Evolutionary conservation across 2,329 filamentous ascomycete species (phyloP).

Genomic region (Penicillium sp.): DNA sequence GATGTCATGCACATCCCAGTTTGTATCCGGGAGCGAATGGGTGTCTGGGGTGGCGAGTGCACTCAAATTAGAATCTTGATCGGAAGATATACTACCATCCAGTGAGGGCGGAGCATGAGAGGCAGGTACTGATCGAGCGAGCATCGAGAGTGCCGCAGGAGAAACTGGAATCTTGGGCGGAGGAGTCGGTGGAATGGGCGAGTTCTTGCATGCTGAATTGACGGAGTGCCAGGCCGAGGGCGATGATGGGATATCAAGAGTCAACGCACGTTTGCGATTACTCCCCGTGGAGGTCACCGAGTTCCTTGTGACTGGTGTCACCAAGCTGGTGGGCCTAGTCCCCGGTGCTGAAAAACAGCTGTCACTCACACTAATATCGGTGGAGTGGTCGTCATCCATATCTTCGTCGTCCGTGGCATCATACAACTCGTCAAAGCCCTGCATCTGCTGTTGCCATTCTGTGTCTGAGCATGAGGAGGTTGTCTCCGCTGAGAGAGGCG

Average conservation of each 20-base stretch:
- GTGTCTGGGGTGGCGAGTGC: conserved; percentile 83
- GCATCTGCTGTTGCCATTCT: conserved; percentile 68
- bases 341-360: conserved; percentile 54
- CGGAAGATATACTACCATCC: conserved; percentile 85
- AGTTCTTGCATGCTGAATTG: conserved; percentile 56
- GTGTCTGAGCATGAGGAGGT: conserved; percentile 51
- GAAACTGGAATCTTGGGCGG: conserved; percentile 70
- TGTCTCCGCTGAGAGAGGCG: conserved; percentile 38
- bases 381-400: conserved; percentile 24
- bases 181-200: conserved; percentile 53
- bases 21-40: conserved; percentile 58
- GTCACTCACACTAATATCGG: conserved; percentile 55
- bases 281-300: conserved; percentile 43
- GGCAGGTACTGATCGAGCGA: conserved; percentile 72
- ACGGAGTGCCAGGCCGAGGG: conserved; percentile 62
- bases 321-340: conserved; percentile 54
- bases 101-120: conserved; percentile 83
- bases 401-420: conserved; percentile 80
- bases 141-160: conserved; percentile 72
- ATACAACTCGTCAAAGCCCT: conserved; percentile 84
- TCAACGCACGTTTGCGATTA: conserved; percentile 55
- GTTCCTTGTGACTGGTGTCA: conserved; percentile 45
- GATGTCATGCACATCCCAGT: conserved; percentile 60
- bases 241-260: conserved; percentile 60
- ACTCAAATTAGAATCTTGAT: conserved; percentile 81